Conservation (phyloP, 768 basidiomycete genomes). For the Podaxis sp. region DNA sequence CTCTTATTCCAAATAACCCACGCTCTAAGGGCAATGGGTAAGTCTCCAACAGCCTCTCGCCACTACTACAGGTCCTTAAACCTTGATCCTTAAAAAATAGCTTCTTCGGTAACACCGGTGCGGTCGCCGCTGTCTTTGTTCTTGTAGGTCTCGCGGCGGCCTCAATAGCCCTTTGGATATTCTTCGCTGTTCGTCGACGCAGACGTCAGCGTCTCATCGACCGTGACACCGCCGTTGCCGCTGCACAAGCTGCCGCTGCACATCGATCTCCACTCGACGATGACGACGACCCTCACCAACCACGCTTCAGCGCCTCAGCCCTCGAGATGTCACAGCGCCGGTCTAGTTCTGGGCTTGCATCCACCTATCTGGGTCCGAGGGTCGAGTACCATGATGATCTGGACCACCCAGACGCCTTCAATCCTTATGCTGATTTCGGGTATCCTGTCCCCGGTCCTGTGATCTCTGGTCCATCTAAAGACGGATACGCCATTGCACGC, state of each 20-base stretch:
- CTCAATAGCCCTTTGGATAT: conserved; percentile 61
- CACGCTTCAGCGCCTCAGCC: neutral
- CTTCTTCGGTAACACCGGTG: conserved; percentile 86
- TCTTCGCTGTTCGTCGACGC: conserved; percentile 67
- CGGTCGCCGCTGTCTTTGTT: conserved; percentile 88
- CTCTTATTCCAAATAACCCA: conserved; percentile 59
- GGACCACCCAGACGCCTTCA: conserved; percentile 25
- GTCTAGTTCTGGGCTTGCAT: conserved; percentile 30
- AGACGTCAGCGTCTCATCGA: conserved; percentile 58
- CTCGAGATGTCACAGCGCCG: conserved; percentile 36
- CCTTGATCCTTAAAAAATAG: conserved; percentile 28
- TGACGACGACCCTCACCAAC: conserved; percentile 40
- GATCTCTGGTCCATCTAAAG: conserved; percentile 26
- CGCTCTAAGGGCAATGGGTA: conserved; percentile 45
- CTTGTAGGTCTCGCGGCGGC: conserved; percentile 80
- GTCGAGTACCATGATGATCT: conserved; percentile 12
- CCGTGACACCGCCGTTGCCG: conserved; percentile 68
- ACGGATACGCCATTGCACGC: conserved; percentile 26
- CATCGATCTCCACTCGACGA: conserved; percentile 65
- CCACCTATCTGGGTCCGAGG: conserved; percentile 2
- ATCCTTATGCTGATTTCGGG: conserved; percentile 51
- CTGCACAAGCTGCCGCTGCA: conserved; percentile 65
- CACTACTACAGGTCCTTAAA: conserved; percentile 2
- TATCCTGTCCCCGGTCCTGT: conserved; percentile 39
- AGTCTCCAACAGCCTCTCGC: conserved; percentile 20